These are phyloP conservation scores for Cryptococcus deneoformans DNA, from an alignment of 1,284 basidiomycete genomes.

Conservation along the genomic window DNA sequence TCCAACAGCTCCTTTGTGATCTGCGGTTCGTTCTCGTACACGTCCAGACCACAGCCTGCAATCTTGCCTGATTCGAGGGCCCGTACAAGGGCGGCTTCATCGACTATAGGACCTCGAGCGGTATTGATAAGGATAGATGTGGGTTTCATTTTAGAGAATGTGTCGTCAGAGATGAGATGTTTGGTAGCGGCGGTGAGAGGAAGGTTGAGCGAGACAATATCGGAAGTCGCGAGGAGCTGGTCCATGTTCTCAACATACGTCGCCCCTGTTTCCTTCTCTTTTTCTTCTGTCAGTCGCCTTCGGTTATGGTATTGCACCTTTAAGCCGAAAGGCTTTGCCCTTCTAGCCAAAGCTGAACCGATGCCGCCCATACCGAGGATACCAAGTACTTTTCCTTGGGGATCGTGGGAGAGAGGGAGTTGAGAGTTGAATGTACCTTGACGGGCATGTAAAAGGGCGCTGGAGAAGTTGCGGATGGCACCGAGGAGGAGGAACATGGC, in stretches of 20 bases:
- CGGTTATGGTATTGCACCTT: slow-evolving; percentile 73
- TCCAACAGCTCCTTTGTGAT: slow-evolving; percentile 26
- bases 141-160: slow-evolving; percentile 71
- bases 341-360: slow-evolving; percentile 50
- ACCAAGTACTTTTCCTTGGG: slow-evolving; percentile 70
- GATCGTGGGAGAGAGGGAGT: slow-evolving; percentile 60
- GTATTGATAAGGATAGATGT: slow-evolving; percentile 79
- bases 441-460: slow-evolving; percentile 63
- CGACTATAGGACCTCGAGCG: slow-evolving; percentile 75
- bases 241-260: slow-evolving; percentile 50
- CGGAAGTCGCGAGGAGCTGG: slow-evolving; percentile 65
- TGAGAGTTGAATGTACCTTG: slow-evolving; percentile 47
- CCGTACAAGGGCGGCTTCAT: slow-evolving; percentile 74
- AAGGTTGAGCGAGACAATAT: slow-evolving; percentile 59
- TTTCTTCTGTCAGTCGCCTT: slow-evolving; percentile 44
- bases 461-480: slow-evolving; percentile 68
- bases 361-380: slow-evolving; percentile 88
- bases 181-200: slow-evolving; percentile 62
- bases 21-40: slow-evolving; percentile 24
- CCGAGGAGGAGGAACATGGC: slow-evolving; percentile 78
- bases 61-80: slow-evolving; percentile 76
- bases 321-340: slow-evolving; percentile 57
- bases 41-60: slow-evolving; percentile 74
- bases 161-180: slow-evolving; percentile 66
- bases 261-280: not conserved